Conservation (phyloP, 306 rosid genomes). For the Rosa lucieae region DNA sequence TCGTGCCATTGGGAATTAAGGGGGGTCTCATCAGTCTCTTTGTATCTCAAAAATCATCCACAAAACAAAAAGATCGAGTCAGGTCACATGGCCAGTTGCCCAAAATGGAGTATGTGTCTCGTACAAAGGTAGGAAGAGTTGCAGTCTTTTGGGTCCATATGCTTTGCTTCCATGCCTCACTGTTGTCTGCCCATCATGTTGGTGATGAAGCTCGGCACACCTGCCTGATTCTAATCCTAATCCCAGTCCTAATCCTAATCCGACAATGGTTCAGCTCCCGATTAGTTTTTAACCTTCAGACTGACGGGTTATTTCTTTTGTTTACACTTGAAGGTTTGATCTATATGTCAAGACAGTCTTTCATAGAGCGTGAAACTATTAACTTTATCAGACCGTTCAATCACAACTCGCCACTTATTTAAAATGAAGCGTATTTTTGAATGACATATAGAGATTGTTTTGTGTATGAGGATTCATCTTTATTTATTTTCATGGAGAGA, state of each 20-base stretch:
- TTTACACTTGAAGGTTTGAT: neutral
- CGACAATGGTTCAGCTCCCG: neutral
- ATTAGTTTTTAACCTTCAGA: neutral
- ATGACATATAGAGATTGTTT: too few species aligned
- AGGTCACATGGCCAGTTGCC: constrained; percentile 48
- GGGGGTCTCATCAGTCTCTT: neutral
- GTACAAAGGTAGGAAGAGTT: constrained; percentile 14
- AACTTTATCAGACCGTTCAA: too few species aligned
- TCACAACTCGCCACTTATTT: neutral
- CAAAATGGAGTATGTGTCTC: constrained; percentile 6
- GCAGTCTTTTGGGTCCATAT: constrained; percentile 25
- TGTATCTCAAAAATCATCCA: constrained; percentile 10
- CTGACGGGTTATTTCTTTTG: neutral
- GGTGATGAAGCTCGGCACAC: neutral
- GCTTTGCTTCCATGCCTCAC: constrained; percentile 6
- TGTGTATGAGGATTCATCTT: neutral
- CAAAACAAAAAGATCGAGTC: neutral
- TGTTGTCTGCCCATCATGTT: constrained; percentile 7
- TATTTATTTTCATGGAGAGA: too few species aligned
- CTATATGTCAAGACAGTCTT: neutral
- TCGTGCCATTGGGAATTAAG: neutral
- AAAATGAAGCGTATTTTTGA: too few species aligned
- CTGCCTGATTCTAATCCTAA: neutral
- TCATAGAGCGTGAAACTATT: neutral
- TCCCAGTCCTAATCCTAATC: neutral